phyloP scores from a whole-genome alignment of 108 stramenopile genomes.

The Cyclotella choctawhatcheeana region DNA sequence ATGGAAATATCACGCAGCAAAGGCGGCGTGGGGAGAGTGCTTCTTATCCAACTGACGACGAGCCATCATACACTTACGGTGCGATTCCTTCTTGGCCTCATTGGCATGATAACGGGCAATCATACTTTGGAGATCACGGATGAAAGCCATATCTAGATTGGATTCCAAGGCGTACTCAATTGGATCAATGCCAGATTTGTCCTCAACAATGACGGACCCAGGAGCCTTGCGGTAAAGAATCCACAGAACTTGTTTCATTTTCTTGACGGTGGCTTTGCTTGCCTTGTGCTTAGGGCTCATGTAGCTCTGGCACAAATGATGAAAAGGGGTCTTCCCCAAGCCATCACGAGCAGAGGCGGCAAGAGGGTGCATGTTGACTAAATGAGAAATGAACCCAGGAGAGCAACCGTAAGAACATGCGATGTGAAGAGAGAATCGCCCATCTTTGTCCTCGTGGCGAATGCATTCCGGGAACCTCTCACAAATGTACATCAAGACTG shows the following conservation, averaged over 20 bases:
- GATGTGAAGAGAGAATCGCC: slow-evolving; percentile 14
- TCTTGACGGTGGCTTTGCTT: background rate
- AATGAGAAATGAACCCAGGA: slow-evolving; percentile 24
- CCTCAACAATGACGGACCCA: slow-evolving; percentile 17
- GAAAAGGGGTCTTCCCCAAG: slow-evolving; percentile 27
- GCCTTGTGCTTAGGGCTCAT: background rate
- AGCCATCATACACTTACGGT: slow-evolving; percentile 13
- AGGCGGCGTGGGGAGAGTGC: slow-evolving; percentile 16
- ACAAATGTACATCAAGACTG: slow-evolving; percentile 15
- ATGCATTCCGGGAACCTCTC: slow-evolving; percentile 18
- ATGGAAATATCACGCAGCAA: slow-evolving; percentile 11
- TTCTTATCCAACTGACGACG: slow-evolving; percentile 11
- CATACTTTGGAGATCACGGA: slow-evolving; percentile 23
- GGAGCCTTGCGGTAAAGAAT: slow-evolving; percentile 32
- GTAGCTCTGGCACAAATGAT: slow-evolving; percentile 20
- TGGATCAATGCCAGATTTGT: slow-evolving; percentile 12
- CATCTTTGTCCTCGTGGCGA: slow-evolving; percentile 2
- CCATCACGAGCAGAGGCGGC: slow-evolving; percentile 20
- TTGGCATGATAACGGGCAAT: slow-evolving; percentile 15
- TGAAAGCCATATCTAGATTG: slow-evolving; percentile 18
- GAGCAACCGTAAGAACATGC: slow-evolving; percentile 19
- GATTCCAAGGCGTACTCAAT: slow-evolving; percentile 38
- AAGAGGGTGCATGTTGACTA: slow-evolving; percentile 20
- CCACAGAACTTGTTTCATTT: slow-evolving; percentile 26
- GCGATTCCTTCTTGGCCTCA: slow-evolving; percentile 9